A percentile compares a stretch with the other conserved stretches of the same genome.
These are phyloP conservation scores for Torrubiella hemipterigena DNA, from an alignment of 2,329 filamentous ascomycete genomes.

Conservation along the genomic window DNA sequence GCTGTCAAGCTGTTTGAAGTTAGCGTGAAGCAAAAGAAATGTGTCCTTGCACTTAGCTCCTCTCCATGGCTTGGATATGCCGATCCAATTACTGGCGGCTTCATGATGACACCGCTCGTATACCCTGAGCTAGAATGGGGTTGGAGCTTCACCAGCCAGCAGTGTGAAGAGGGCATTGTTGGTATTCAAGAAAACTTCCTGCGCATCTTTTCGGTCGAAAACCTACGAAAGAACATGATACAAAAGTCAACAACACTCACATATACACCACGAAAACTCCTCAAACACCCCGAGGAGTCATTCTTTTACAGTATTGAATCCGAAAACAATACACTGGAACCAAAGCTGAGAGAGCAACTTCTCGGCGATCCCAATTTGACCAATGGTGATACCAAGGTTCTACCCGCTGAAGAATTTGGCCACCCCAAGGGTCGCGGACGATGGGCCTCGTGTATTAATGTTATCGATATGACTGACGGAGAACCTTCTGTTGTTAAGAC, in stretches of 20 bases:
- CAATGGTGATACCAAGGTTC: conserved; percentile 58
- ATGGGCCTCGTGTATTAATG: conserved; percentile 92
- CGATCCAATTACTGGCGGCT: conserved; percentile 73
- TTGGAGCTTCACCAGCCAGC: conserved; percentile 93
- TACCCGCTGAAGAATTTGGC: conserved; percentile 76
- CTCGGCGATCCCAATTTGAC: conserved; percentile 58
- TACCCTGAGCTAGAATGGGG: conserved; percentile 85
- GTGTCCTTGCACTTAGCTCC: conserved; percentile 81
- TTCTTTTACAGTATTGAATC: conserved; percentile 91
- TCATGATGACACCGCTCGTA: conserved; percentile 84
- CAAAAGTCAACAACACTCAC: conserved; percentile 77
- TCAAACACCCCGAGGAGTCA: conserved; percentile 76
- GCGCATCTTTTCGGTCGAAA: conserved; percentile 83
- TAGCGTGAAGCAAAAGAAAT: conserved; percentile 72
- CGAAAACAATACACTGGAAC: conserved; percentile 82
- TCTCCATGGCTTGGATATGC: conserved; percentile 95
- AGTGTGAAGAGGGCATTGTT: conserved; percentile 88
- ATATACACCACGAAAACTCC: conserved; percentile 81
- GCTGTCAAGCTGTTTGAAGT: conserved; percentile 84
- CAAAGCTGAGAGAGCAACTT: conserved; percentile 63
- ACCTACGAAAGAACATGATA: conserved; percentile 72
- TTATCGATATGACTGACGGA: conserved; percentile 70
- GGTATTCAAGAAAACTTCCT: conserved; percentile 83
- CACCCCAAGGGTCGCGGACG: conserved; percentile 73
- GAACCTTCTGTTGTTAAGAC: conserved; percentile 61